Evolutionary conservation across 2,329 filamentous ascomycete species (phyloP).

Genomic region (Microcera coccophila): DNA sequence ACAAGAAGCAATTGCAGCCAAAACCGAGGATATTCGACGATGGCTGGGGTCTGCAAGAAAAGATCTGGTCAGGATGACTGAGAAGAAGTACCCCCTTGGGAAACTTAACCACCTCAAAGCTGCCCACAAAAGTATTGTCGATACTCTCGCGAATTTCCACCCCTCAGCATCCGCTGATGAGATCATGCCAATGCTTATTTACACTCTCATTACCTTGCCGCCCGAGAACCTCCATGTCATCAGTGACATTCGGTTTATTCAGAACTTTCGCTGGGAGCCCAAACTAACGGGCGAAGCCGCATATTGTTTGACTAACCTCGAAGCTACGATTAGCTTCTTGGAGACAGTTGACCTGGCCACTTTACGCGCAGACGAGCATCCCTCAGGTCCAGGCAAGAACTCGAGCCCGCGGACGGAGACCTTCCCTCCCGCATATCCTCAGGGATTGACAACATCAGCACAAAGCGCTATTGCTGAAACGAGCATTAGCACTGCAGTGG

Average conservation of each 20-base stretch:
- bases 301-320: slow-evolving; percentile 93
- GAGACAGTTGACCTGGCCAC: slow-evolving; percentile 93
- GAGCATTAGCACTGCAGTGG: slow-evolving; percentile 29
- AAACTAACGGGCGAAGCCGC: slow-evolving; percentile 92
- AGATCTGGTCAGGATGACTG: slow-evolving; percentile 76
- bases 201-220: slow-evolving; percentile 85
- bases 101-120: slow-evolving; percentile 86
- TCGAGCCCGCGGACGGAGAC: slow-evolving; percentile 49
- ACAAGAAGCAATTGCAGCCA: slow-evolving; percentile 55
- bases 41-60: slow-evolving; percentile 66
- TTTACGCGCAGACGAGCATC: slow-evolving; percentile 73
- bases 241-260: slow-evolving; percentile 93
- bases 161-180: slow-evolving; percentile 90
- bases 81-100: slow-evolving; percentile 81
- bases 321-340: slow-evolving; percentile 89
- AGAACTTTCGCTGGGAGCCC: slow-evolving; percentile 78
- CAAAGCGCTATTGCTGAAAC: slow-evolving; percentile 30
- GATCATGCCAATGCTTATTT: slow-evolving; percentile 94
- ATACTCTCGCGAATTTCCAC: slow-evolving; percentile 67
- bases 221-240: slow-evolving; percentile 83
- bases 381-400: slow-evolving; percentile 62
- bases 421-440: slow-evolving; percentile 54
- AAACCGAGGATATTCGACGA: slow-evolving; percentile 64
- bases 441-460: slow-evolving; percentile 38
- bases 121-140: slow-evolving; percentile 91